These are phyloP conservation scores for Metarhizium anisopliae DNA, from an alignment of 2,329 filamentous ascomycete genomes.

Conservation along the genomic window DNA sequence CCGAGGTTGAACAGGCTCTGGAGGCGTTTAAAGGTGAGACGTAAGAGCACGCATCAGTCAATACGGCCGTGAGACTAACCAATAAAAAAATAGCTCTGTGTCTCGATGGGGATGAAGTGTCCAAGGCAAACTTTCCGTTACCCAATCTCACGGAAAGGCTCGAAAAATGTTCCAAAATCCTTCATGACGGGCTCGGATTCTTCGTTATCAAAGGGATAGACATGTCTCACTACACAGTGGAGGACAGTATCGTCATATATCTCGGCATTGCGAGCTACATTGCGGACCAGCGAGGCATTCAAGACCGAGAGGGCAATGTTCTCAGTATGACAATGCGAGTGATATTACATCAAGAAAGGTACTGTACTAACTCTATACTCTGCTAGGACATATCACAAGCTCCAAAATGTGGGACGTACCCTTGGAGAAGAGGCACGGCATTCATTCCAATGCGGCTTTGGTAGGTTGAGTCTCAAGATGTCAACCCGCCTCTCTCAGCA, in stretches of 20 bases:
- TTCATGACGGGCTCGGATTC: constrained; percentile 39
- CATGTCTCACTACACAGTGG: constrained; percentile 33
- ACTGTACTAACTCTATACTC: constrained; percentile 7
- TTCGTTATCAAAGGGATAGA: constrained; percentile 46
- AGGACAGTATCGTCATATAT: constrained; percentile 47
- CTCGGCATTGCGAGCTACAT: constrained; percentile 49
- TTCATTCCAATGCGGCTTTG: constrained; percentile 37
- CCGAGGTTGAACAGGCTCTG: background rate
- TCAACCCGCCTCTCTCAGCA: background rate
- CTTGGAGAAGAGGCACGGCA: constrained; percentile 35
- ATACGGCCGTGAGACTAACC: background rate
- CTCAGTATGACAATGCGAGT: constrained; percentile 29
- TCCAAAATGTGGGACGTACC: constrained; percentile 36
- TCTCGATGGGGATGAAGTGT: constrained; percentile 28
- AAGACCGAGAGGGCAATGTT: constrained; percentile 38
- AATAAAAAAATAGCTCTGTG: constrained; percentile 14
- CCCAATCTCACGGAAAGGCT: constrained; percentile 27
- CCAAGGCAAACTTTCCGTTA: constrained; percentile 29
- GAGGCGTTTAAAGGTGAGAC: background rate
- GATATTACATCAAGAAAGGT: background rate
- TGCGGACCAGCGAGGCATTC: constrained; percentile 41
- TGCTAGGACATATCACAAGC: constrained; percentile 37
- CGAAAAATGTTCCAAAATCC: constrained; percentile 19
- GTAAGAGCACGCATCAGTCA: background rate
- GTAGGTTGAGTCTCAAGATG: constrained; percentile 19